Percentiles rank a stretch among this genome's conserved stretches.
These are phyloP conservation scores for Phytophthora capsici DNA, from an alignment of 352 stramenopile species.

Conservation along the genomic window DNA sequence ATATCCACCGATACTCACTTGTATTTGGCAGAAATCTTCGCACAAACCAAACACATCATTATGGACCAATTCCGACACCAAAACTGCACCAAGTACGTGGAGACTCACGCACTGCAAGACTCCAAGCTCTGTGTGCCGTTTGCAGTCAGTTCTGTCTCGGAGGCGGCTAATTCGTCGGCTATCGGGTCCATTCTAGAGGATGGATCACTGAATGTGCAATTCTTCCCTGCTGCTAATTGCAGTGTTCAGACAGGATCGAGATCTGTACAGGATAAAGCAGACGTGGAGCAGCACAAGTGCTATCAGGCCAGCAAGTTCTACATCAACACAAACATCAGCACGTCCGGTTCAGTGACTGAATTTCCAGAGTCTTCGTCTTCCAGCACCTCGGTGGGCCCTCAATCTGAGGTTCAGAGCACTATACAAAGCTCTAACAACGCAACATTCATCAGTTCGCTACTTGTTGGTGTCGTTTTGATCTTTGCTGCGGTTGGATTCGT, in stretches of 20 bases:
- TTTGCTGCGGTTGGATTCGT: constrained; percentile 18
- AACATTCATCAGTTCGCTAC: constrained; percentile 8
- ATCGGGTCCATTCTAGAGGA: constrained; percentile 28
- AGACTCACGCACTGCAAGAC: constrained; percentile 31
- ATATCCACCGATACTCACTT: constrained; percentile 3
- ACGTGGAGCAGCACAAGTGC: constrained; percentile 25
- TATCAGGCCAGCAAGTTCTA: constrained; percentile 34
- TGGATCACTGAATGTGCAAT: constrained; percentile 28
- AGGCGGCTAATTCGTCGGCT: constrained; percentile 6
- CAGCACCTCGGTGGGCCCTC: constrained; percentile 1
- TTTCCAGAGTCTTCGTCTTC: constrained; percentile 12
- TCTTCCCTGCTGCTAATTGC: constrained; percentile 24
- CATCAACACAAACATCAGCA: constrained; percentile 15
- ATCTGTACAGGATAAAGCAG: background rate
- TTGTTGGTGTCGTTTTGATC: constrained; percentile 13
- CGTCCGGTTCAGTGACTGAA: background rate
- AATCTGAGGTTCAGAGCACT: background rate
- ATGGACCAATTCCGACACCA: constrained; percentile 28
- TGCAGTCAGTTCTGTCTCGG: constrained; percentile 26
- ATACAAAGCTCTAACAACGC: background rate
- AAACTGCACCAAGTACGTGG: constrained; percentile 34
- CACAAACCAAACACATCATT: constrained; percentile 26
- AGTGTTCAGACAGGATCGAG: constrained; percentile 1
- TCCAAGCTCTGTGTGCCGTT: constrained; percentile 29
- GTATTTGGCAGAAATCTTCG: constrained; percentile 20